These are phyloP conservation scores for Rhizoclosmatium sp. DNA, from an alignment of 192 early-diverging fungal genomes.

Conservation along the genomic window DNA sequence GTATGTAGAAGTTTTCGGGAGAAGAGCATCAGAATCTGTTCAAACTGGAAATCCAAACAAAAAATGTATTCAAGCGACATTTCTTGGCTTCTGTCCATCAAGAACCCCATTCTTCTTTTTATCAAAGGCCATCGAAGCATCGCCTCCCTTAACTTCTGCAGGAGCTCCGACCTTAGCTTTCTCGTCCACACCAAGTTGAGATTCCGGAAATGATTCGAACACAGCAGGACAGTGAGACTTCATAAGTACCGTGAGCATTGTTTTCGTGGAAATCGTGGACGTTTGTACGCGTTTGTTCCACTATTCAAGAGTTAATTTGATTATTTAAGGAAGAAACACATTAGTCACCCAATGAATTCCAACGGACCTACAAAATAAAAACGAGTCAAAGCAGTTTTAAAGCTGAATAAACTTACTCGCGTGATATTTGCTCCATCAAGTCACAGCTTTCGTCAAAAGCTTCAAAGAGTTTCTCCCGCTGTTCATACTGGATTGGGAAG, in stretches of 20 bases:
- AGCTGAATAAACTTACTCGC: neutral
- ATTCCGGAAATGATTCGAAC: neutral
- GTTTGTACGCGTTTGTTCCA: neutral
- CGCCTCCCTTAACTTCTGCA: no score
- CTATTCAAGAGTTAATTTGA: neutral
- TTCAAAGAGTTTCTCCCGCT: neutral
- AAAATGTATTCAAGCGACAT: neutral
- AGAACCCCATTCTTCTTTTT: no score
- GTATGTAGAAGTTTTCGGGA: neutral
- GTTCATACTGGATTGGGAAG: constrained; percentile 17
- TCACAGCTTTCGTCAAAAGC: constrained; percentile 2
- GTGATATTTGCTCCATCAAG: constrained; percentile 1
- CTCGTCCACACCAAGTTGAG: no score
- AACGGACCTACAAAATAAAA: neutral
- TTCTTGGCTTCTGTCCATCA: no score
- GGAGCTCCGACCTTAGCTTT: no score
- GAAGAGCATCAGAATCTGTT: neutral
- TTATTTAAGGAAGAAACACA: no score
- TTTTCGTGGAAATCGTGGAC: neutral
- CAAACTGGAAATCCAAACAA: neutral
- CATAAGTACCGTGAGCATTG: constrained; percentile 1
- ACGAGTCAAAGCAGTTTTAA: neutral
- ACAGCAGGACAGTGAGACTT: constrained; percentile 14
- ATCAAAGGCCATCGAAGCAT: no score
- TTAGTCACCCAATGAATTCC: constrained; percentile 4